Base-by-base conservation (phyloP, 1,139 yeast genomes). In the Blastobotrys proliferans region DNA sequence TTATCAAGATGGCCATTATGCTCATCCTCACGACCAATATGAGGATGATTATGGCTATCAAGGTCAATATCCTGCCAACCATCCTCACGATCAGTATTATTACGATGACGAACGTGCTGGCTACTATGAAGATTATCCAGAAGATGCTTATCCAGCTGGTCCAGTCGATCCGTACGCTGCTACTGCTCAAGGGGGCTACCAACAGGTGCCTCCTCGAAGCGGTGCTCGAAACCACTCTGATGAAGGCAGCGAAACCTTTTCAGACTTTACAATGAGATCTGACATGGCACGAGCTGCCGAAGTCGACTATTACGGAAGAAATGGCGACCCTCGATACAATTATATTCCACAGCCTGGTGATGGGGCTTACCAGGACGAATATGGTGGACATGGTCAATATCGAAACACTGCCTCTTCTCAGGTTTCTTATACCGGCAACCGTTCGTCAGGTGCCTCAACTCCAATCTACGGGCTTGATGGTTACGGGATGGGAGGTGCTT, bases 391-490 rank as follows among this genome's bases (percentile, higher is more conserved):
- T 25, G 48, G 46, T 10, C 52, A 43, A 45, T 46, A 39, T 46
- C 49, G 35, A 30, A 46, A 39, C 49, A 60, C 51, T 3, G 43
- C 47, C 19, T 63, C 69, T 16, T 64, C 68, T 9, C 70, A 66
- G 45, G 57, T 65, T 45, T 86, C 84, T 52, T 84, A 81, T 60
- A 73, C 69, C 39, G 85, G 88, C 38, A 81, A 87, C 53, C 90
- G 94, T 62, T 83, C 94, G 1, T 84, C 95, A 11, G 97, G 97
- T 47, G 88, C 97, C 35, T 86, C 96, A 4, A 94, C 98, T 27
- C 98, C 99, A 33, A 80, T 88, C 54, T 88, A 88, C 63, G 97
- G 97, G 33, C 79, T 82, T 59, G 94, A 84, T 58, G 14, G 19
- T 9, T 85, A 88, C 43, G 77, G 74, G 29, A 68, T 70, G 62